Evolutionary conservation across 495 filamentous ascomycete genomes (phyloP), one percentile per base, ranked within the genome.

Genomic region (Astrothelium macrocarpum): DNA sequence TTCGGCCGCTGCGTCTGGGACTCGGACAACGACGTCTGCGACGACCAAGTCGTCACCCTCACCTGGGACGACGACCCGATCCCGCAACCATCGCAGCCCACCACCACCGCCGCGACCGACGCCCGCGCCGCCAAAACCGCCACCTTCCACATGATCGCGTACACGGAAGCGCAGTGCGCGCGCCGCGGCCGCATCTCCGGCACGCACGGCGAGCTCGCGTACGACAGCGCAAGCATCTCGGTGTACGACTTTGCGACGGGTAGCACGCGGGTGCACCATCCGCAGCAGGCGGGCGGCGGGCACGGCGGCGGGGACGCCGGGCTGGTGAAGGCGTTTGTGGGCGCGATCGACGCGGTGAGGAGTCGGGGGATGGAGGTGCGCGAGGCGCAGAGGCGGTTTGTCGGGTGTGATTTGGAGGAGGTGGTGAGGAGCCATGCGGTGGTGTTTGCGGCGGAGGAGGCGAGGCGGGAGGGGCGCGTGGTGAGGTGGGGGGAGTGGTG

Each of bases 1-100:
- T 97, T 90, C 69, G 94, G 94, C 1, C 84, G 92, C 32, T 98
- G 95, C 71, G 94, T 98, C 10, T 98, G 86, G 74, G 94, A 96
- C 72, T 79, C 85, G 18, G 90, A 92, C 72, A 98, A 97, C 70
- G 85, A 91, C 69, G 94, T 92, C 26, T 90, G 87, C 71, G 94
- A 98, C 72, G 90, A 96, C 69, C 93, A 97, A 72, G 76, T 86
- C 31, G 94, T 97, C 10, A 91, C 86, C 0, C 83, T 97, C 26
- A 82, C 80, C 1, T 97, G 94, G 92, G 85, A 91, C 42, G 85
- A 88, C 26, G 84, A 88, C 62, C 78, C 78, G 0, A 53, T 80
- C 49, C 58, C 69, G 14, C 32, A 11, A 11, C 16, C 5, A 11
- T 18, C 32, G 43, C 39, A n/a, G n/a, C n/a, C n/a, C n/a, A n/a